These are phyloP conservation scores for Phaeotremella skinneri DNA, from an alignment of 768 basidiomycete genomes.

Conservation along the genomic window DNA sequence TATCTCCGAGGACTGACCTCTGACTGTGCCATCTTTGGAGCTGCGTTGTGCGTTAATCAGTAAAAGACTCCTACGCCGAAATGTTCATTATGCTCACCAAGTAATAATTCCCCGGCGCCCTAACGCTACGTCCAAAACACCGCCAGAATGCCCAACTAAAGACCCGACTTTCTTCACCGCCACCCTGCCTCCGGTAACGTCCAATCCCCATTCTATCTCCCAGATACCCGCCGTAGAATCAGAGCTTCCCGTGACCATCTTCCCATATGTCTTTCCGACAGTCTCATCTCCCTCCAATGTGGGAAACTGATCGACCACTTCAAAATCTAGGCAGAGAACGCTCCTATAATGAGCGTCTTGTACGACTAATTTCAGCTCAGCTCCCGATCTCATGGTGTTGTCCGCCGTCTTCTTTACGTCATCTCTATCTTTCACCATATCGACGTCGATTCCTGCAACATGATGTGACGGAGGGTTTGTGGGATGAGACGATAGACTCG, in stretches of 20 bases:
- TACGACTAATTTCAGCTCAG: slow-evolving; percentile 4
- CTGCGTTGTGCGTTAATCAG: slow-evolving; percentile 1
- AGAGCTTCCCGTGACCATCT: slow-evolving; percentile 27
- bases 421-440: slow-evolving; percentile 7
- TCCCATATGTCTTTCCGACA: slow-evolving; percentile 13
- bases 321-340: slow-evolving; percentile 30
- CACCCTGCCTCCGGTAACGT: neutral
- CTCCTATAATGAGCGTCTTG: slow-evolving; percentile 34
- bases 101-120: slow-evolving; percentile 15
- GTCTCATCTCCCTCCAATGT: neutral
- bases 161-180: slow-evolving; percentile 6
- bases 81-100: slow-evolving; percentile 2
- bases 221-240: slow-evolving; percentile 30
- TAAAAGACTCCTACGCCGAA: neutral
- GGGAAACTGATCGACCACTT: slow-evolving; percentile 1
- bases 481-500: neutral
- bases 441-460: neutral
- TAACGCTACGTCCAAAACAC: slow-evolving; percentile 29
- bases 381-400: neutral
- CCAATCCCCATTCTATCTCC: slow-evolving; percentile 13
- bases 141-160: slow-evolving; percentile 18
- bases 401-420: neutral
- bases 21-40: slow-evolving; percentile 30
- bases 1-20: slow-evolving; percentile 7
- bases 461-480: too few species aligned